Conservation (phyloP, 2,329 filamentous ascomycete species). For the Xylaria sp. region DNA sequence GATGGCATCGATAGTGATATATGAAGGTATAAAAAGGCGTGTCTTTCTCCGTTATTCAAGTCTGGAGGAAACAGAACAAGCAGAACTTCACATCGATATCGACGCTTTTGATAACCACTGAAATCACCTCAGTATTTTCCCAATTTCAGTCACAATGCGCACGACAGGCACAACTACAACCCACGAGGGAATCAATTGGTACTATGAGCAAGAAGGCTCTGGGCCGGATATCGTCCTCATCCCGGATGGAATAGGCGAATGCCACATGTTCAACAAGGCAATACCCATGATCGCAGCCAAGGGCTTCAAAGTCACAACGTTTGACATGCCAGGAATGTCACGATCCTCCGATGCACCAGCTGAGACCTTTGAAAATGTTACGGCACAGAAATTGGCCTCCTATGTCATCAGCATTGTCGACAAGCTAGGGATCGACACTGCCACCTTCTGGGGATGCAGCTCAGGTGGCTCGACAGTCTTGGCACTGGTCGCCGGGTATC, state of each 20-base stretch:
- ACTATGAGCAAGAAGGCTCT: conserved; percentile 38
- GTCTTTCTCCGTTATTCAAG: neutral
- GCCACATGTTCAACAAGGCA: conserved; percentile 36
- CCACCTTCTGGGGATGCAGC: conserved; percentile 39
- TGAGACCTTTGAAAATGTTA: conserved; percentile 31
- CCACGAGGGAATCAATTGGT: conserved; percentile 36
- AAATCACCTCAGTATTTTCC: neutral
- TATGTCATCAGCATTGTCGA: conserved; percentile 37
- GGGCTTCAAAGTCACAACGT: conserved; percentile 36
- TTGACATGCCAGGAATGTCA: conserved; percentile 39
- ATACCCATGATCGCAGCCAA: conserved; percentile 27
- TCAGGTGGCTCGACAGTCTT: conserved; percentile 36
- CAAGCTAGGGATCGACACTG: conserved; percentile 29
- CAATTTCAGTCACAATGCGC: conserved; percentile 28
- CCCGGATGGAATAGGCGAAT: conserved; percentile 36
- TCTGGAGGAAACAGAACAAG: neutral
- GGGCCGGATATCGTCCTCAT: conserved; percentile 36
- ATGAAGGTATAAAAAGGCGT: conserved; percentile 17
- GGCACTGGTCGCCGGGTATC: conserved; percentile 29
- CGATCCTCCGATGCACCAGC: conserved; percentile 30
- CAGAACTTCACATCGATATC: neutral
- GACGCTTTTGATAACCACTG: neutral
- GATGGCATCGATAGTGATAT: neutral
- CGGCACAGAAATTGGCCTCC: conserved; percentile 34
- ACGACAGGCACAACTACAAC: conserved; percentile 33